Evolutionary conservation across 2,329 filamentous ascomycete species (phyloP).

Genomic region (Orbilia blumenaviensis): DNA sequence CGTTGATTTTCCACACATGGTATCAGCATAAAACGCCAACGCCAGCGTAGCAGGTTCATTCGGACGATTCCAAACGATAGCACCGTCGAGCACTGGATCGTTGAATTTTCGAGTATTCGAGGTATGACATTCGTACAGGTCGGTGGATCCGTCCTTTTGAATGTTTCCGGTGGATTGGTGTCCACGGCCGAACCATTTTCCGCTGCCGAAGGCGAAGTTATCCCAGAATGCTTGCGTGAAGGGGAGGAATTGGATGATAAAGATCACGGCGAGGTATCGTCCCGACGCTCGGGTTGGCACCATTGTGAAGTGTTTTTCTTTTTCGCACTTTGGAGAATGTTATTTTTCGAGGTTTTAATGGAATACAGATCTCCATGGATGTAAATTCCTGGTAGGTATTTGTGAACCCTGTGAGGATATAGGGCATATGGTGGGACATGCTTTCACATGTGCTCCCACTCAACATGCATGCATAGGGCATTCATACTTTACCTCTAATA

Average conservation of each 20-base stretch:
- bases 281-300: not conserved
- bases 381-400: no score
- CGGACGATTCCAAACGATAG: constrained; percentile 37
- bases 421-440: not conserved
- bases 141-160: not conserved
- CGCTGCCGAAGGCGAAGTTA: not conserved
- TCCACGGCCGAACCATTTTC: not conserved
- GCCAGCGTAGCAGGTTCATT: not conserved
- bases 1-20: not conserved
- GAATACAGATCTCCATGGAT: no score
- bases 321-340: not conserved
- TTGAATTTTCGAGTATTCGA: not conserved
- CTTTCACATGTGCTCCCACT: not conserved
- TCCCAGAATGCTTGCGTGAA: constrained; percentile 20
- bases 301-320: no score
- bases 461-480: not conserved
- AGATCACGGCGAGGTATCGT: not conserved
- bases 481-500: constrained; percentile 4
- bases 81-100: not conserved
- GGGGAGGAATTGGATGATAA: not conserved
- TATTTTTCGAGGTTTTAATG: no score
- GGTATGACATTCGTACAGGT: not conserved
- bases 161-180: not conserved
- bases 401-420: not conserved
- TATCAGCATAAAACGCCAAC: constrained; percentile 22